These are phyloP conservation scores for Urtica urens DNA, from an alignment of 306 rosid genomes.

Conservation along the genomic window DNA sequence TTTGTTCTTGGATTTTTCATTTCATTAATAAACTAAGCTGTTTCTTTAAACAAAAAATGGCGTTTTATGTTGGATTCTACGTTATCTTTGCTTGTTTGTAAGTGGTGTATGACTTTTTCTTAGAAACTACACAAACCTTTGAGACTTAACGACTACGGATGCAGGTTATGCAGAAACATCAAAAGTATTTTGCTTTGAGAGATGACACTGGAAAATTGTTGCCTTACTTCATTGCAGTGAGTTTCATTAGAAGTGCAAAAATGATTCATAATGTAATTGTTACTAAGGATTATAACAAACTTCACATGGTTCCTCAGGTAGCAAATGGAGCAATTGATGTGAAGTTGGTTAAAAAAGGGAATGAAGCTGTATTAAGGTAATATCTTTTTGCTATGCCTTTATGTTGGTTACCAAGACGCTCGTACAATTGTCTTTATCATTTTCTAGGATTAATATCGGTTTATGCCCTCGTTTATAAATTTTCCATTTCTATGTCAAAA, in stretches of 20 bases:
- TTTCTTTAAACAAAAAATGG: too few species aligned
- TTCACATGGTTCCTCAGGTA: slow-evolving; percentile 32
- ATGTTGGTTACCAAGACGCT: neutral
- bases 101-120: too few species aligned
- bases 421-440: neutral
- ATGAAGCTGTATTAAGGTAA: slow-evolving; percentile 92
- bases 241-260: slow-evolving; percentile 22
- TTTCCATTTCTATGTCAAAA: too few species aligned
- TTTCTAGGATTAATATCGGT: too few species aligned
- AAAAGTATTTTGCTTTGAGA: slow-evolving; percentile 68
- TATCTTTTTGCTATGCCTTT: neutral
- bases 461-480: too few species aligned
- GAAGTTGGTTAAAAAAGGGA: slow-evolving; percentile 65
- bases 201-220: slow-evolving; percentile 48
- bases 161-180: slow-evolving; percentile 99
- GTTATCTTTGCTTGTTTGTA: too few species aligned
- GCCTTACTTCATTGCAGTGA: slow-evolving; percentile 86
- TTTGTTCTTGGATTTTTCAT: too few species aligned
- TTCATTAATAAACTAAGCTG: too few species aligned
- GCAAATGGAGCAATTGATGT: slow-evolving; percentile 82
- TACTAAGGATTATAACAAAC: slow-evolving; percentile 1
- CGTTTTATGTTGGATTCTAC: too few species aligned
- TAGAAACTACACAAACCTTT: too few species aligned
- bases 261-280: neutral
- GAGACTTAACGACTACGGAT: slow-evolving; percentile 10